Percentiles rank a stretch among this genome's conserved stretches.
Conservation (phyloP, 1,284 basidiomycete species). For the Naganishia cerealis region DNA sequence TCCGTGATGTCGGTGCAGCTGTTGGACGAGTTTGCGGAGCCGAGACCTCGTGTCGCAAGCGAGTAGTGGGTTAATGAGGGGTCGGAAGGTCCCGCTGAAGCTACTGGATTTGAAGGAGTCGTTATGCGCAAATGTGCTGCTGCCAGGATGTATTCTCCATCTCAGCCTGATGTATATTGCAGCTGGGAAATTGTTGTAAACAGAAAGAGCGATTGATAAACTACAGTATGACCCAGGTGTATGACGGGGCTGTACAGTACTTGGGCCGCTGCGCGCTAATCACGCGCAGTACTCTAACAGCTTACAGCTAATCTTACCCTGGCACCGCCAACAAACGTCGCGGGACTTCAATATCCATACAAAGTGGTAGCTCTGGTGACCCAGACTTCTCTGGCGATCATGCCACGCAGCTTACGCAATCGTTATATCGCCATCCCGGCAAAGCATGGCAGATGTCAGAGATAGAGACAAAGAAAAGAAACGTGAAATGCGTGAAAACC, state of each 20-base stretch:
- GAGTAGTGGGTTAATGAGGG: conserved; percentile 4
- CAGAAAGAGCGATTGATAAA: neutral
- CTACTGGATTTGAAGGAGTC: neutral
- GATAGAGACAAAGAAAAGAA: no score
- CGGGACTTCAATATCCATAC: no score
- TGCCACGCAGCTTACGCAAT: no score
- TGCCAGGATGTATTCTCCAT: neutral
- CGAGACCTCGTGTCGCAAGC: conserved; percentile 28
- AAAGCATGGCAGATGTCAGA: no score
- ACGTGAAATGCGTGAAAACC: no score
- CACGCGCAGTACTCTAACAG: no score
- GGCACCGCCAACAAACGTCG: no score
- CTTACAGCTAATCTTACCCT: no score
- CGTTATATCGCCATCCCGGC: no score
- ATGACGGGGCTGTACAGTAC: neutral
- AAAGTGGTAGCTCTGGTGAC: no score
- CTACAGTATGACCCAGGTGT: neutral
- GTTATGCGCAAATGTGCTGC: neutral
- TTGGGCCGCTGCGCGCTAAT: neutral
- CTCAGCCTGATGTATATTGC: neutral
- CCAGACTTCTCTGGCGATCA: no score
- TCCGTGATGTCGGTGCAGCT: neutral
- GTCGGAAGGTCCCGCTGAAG: neutral
- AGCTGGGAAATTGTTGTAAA: neutral
- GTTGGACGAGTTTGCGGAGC: conserved; percentile 11